phyloP scores from a whole-genome alignment of 2,329 filamentous ascomycete species.

The Cryphonectria japonica region DNA sequence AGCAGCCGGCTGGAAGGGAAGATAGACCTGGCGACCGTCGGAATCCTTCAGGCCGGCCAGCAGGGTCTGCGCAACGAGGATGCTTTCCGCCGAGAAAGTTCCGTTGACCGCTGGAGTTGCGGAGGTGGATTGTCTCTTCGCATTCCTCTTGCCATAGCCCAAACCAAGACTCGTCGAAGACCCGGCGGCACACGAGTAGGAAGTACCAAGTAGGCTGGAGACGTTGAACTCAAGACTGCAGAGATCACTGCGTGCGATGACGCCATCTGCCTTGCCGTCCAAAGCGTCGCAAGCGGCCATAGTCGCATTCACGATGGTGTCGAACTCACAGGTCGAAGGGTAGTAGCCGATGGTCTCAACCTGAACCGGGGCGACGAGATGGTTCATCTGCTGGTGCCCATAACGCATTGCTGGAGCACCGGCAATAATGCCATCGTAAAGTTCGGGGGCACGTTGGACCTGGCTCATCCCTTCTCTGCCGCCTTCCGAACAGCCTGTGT shows the following conservation, averaged over 20 bases:
- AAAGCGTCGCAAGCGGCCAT: slow-evolving; percentile 52
- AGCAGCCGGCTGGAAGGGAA: slow-evolving; percentile 40
- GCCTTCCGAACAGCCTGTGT: slow-evolving; percentile 57
- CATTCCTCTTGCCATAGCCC: background rate
- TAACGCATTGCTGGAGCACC: slow-evolving; percentile 44
- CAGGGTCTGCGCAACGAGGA: slow-evolving; percentile 39
- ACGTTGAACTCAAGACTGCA: slow-evolving; percentile 42
- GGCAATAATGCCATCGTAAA: slow-evolving; percentile 56
- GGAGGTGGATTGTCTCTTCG: background rate
- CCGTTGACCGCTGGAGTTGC: slow-evolving; percentile 38
- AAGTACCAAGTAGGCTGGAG: slow-evolving; percentile 37
- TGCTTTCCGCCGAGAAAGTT: slow-evolving; percentile 39
- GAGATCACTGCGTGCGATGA: slow-evolving; percentile 44
- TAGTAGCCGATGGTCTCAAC: slow-evolving; percentile 45
- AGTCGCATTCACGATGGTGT: slow-evolving; percentile 55
- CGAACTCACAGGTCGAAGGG: slow-evolving; percentile 41
- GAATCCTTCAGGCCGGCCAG: slow-evolving; percentile 40
- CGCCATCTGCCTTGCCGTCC: slow-evolving; percentile 47
- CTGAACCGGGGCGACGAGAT: slow-evolving; percentile 38
- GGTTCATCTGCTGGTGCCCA: slow-evolving; percentile 47
- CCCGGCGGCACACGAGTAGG: slow-evolving; percentile 45
- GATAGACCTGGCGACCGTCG: slow-evolving; percentile 40
- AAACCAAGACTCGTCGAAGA: slow-evolving; percentile 33
- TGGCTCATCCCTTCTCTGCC: slow-evolving; percentile 56
- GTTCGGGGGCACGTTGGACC: slow-evolving; percentile 51